Base-by-base conservation (phyloP, 495 filamentous ascomycete species). In the Alectoria sarmentosa region DNA sequence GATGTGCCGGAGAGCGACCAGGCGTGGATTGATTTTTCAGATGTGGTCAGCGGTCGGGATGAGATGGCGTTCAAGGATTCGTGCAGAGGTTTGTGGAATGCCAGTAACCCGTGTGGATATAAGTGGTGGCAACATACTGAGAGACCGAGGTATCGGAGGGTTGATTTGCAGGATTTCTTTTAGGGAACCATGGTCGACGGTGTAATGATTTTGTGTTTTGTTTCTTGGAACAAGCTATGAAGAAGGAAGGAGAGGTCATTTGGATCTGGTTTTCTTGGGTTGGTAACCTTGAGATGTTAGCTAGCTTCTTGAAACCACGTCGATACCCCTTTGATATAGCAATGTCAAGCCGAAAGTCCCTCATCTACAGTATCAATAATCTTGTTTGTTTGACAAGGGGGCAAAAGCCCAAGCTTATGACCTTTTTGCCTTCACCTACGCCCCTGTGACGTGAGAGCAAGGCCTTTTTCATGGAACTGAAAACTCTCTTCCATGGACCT, bases 61-160 rank as follows among this genome's bases (percentile, higher is more conserved):
- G 73, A 74, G 49, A 67, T 61, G 10, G 64, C 61, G 32, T 71
- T 70, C 15, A 72, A 75, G 41, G 77, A 81, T 58, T 79, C 78
- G 14, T 88, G 85, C 62, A 75, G 62, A 10, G 85, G 85, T 4
- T 69, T 73, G 55, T 88, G 85, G 84, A 86, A 87, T 68, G 60
- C 67, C 7, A 63, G 63, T n/a, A 63, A 71, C 54, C 41, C 62
- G 41, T 63, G 57, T 14, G 69, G 69, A 5, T 58, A 62, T 26
- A 69, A 66, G 46, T 66, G 69, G 69, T 71, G 69, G 69, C 49
- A 56, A 52, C 69, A 71, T 58, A 58, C 49, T 10, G 67, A 71
- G 54, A 57, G 67, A 41, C 67, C 37, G 38, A 63, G 69, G 38
- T 66, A 64, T 46, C 58, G 46, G 13, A 30, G 34, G 36, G 37